Base-by-base conservation (phyloP, 495 filamentous ascomycete genomes). In the Aspergillus egyptiacus region DNA sequence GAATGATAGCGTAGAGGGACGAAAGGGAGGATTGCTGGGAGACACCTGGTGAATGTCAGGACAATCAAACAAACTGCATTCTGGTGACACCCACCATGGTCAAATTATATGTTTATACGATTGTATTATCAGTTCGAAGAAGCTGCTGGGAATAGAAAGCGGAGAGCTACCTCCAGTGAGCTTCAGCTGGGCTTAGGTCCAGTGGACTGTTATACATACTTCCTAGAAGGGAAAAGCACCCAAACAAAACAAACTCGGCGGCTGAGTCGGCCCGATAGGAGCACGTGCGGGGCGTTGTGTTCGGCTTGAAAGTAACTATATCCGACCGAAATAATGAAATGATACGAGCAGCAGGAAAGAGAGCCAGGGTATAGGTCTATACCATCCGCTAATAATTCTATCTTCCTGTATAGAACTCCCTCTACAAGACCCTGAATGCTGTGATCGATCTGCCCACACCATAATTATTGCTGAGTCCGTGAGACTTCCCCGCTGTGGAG, bases 1-100 rank as follows among this genome's bases (percentile, higher is more conserved):
- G 66, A 82, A 84, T 34, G 81, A 85, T 41, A 87, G 67, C 13
- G 83, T 80, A 9, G 85, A 87, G 14, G 84, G 83, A 59, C 86
- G 87, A 70, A 86, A 87, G 37, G 77, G 63, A 33, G 67, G 58
- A 54, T 70, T 51, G 48, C 40, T 71, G 28, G 65, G 66, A 35
- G 69, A 60, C 55, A 72, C 53, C 51, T 60, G 52, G 11, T n/a
- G 14, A 35, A 15, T n/a, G 25, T 36, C 15, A 31, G 19, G 15
- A 14, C 37, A 27, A 37, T 40, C 25, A 28, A 11, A 22, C 11
- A 9, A 8, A n/a, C 5, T 10, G 3, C 2, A 34, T 17, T 25
- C 20, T n/a, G 19, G 45, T 33, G n/a, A 22, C 30, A 23, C 14
- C 15, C 60, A 66, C 65, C 65, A 68, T 68, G 48, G 14, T 23